phyloP scores from a whole-genome alignment of 1,284 basidiomycete species.

The Marasmius fiardii region DNA sequence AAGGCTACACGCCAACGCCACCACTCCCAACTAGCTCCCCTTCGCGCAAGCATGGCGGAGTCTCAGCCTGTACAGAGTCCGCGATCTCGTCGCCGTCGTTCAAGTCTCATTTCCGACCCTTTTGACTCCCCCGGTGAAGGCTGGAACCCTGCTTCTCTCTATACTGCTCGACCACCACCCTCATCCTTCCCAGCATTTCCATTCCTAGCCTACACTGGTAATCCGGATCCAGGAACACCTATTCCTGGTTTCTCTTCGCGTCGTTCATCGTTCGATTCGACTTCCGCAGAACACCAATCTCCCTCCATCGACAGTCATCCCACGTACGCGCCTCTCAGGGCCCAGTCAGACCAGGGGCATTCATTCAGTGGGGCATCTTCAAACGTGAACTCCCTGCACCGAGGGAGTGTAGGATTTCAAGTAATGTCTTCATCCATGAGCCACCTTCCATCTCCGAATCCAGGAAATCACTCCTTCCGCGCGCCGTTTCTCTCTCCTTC shows the following conservation, averaged over 20 bases:
- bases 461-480: slow-evolving; percentile 45
- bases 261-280: slow-evolving; percentile 22
- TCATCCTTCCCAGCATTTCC: slow-evolving; percentile 50
- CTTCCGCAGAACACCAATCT: slow-evolving; percentile 12
- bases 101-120: background rate
- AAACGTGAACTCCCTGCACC: slow-evolving; percentile 38
- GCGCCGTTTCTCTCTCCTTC: slow-evolving; percentile 66
- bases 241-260: slow-evolving; percentile 33
- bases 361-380: slow-evolving; percentile 20
- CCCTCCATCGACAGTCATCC: slow-evolving; percentile 18
- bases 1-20: background rate
- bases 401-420: slow-evolving; percentile 41
- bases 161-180: slow-evolving; percentile 24
- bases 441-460: slow-evolving; percentile 29
- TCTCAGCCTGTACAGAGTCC: background rate
- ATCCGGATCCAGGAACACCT: slow-evolving; percentile 48
- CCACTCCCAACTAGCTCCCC: background rate
- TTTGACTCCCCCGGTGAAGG: background rate
- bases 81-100: background rate
- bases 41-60: background rate
- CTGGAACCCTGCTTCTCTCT: slow-evolving; percentile 1
- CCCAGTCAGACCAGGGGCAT: slow-evolving; percentile 14
- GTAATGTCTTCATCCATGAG: background rate
- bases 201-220: slow-evolving; percentile 59
- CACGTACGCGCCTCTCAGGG: slow-evolving; percentile 50